phyloP scores from a whole-genome alignment of 495 filamentous ascomycete genomes.

The Lophiostoma macrostomum region DNA sequence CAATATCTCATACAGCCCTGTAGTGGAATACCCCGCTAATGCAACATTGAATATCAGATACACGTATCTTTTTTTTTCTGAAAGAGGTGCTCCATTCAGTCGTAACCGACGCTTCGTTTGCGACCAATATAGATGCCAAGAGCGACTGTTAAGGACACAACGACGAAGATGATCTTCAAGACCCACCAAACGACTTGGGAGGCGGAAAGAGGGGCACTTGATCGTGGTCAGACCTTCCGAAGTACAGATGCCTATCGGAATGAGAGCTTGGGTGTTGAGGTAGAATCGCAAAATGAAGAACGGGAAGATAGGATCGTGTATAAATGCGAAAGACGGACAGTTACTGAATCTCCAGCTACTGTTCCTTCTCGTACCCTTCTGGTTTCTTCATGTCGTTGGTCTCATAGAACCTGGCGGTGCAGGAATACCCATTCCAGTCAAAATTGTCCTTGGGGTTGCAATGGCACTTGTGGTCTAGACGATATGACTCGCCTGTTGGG shows the following conservation, averaged over 20 bases:
- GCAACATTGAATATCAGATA: no score
- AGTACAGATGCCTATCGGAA: neutral
- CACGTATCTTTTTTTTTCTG: no score
- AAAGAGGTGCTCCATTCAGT: no score
- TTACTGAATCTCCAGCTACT: constrained; percentile 26
- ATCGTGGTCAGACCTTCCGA: constrained; percentile 8
- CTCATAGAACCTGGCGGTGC: constrained; percentile 81
- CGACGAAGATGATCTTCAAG: constrained; percentile 14
- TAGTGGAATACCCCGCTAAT: no score
- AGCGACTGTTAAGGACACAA: constrained; percentile 16
- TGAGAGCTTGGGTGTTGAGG: neutral
- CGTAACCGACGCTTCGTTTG: constrained; percentile 4
- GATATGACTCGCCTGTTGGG: constrained; percentile 76
- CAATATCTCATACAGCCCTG: no score
- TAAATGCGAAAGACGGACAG: neutral
- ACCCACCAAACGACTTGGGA: constrained; percentile 17
- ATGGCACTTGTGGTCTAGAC: constrained; percentile 79
- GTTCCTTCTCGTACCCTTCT: constrained; percentile 66
- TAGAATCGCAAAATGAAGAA: neutral
- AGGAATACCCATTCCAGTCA: constrained; percentile 97
- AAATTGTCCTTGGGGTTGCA: constrained; percentile 97
- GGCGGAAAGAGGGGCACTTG: constrained; percentile 22
- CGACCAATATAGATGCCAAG: constrained; percentile 14
- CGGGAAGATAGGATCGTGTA: neutral
- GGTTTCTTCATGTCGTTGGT: constrained; percentile 76